Percentiles rank a stretch among this genome's conserved stretches.
These are phyloP conservation scores for Trifolium fragiferum DNA, from an alignment of 306 rosid species.

Conservation along the genomic window DNA sequence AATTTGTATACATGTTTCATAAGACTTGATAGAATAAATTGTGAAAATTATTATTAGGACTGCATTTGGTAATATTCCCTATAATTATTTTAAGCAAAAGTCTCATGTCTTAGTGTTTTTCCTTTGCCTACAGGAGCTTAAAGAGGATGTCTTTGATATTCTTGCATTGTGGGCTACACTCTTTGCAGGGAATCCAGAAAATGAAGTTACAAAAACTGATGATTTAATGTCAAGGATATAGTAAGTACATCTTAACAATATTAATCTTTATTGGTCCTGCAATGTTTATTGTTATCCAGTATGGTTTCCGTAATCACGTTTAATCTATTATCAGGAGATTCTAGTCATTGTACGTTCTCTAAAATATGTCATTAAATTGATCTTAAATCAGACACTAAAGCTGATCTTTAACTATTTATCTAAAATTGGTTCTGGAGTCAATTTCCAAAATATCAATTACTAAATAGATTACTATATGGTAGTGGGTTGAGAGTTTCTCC, in stretches of 20 bases:
- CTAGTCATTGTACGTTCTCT: too few species aligned
- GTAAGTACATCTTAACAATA: constrained; percentile 53
- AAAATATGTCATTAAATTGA: too few species aligned
- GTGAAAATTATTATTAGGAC: constrained; percentile 19
- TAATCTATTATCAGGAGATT: too few species aligned
- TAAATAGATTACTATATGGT: too few species aligned
- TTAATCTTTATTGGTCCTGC: constrained; percentile 19
- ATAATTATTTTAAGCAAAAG: constrained; percentile 18
- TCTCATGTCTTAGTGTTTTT: constrained; percentile 40
- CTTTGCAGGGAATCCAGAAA: constrained; percentile 71
- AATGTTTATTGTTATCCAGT: constrained; percentile 24
- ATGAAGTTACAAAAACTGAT: constrained; percentile 61
- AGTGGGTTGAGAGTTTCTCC: too few species aligned
- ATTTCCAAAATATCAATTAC: too few species aligned
- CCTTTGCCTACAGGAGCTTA: constrained; percentile 75
- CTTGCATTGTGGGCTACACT: constrained; percentile 89
- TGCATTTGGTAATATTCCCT: constrained; percentile 6
- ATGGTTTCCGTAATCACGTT: constrained; percentile 11
- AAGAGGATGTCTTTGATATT: constrained; percentile 90
- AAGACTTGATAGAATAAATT: constrained; percentile 32
- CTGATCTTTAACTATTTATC: too few species aligned
- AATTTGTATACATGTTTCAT: not conserved
- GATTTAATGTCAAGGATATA: constrained; percentile 72
- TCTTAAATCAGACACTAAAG: too few species aligned
- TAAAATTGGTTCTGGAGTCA: too few species aligned